Evolutionary conservation across 2,329 filamentous ascomycete genomes (phyloP).

Genomic region (Fusarium sp.): DNA sequence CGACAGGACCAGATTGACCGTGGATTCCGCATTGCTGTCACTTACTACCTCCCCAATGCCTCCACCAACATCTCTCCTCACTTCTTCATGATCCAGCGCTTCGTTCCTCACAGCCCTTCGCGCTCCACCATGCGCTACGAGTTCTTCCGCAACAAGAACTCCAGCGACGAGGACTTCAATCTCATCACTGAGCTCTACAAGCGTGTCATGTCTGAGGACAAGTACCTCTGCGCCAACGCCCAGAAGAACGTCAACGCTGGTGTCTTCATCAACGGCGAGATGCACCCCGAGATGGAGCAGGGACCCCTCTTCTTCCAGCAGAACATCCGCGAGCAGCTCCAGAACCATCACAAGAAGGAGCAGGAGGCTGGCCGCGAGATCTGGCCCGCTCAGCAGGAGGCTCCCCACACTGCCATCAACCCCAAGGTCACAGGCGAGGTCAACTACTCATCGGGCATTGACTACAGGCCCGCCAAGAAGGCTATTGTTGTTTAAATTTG

Average conservation of each 20-base stretch:
- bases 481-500: conserved; percentile 35
- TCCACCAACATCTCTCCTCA: conserved; percentile 64
- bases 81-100: conserved; percentile 73
- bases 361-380: conserved; percentile 58
- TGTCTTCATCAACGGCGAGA: conserved; percentile 70
- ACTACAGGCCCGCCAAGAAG: conserved; percentile 45
- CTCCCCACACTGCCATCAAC: conserved; percentile 43
- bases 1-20: conserved; percentile 60
- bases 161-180: conserved; percentile 68
- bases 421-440: conserved; percentile 43
- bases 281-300: conserved; percentile 71
- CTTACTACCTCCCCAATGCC: conserved; percentile 63
- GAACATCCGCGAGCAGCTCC: conserved; percentile 59
- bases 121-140: conserved; percentile 70
- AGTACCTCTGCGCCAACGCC: conserved; percentile 67
- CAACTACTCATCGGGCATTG: conserved; percentile 50
- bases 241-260: conserved; percentile 71
- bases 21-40: conserved; percentile 58
- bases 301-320: conserved; percentile 68
- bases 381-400: conserved; percentile 60
- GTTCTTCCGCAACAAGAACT: conserved; percentile 70
- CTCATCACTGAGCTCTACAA: conserved; percentile 70
- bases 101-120: conserved; percentile 64
- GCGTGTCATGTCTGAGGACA: conserved; percentile 73
- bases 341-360: conserved; percentile 60